Evolutionary conservation across 345 rosid genomes (phyloP), one percentile per base, ranked within the genome.

Genomic region (Clausena lansium): DNA sequence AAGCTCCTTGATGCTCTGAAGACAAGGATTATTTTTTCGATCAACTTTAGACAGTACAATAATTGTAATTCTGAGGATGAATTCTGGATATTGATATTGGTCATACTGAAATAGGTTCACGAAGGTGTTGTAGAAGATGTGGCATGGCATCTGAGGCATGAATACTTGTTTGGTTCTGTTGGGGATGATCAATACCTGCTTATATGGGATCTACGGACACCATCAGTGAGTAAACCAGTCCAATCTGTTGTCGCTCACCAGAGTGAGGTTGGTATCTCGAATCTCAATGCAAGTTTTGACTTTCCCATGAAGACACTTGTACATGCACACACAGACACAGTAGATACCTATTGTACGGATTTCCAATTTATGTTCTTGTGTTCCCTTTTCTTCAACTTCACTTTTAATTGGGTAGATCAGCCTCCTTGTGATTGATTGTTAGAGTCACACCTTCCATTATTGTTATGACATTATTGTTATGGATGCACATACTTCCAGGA

Each of bases 121-220:
- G 99, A 97, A 87, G 98, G 99, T 35, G 98, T 97, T 7, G 99
- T 94, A 17, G 99, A 97, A 87, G 99, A 97, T 85, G 99, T 97
- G 2, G 98, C 99, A 1, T 97, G 99, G 98, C 99, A 97, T 89
- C 81, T 89, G 79, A 89, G 98, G 79, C 99, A 97, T 77, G 99
- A 93, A 77, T 86, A 97, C 85, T 82, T 97, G 72, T 94, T 97
- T 91, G 99, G 99, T 78, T 97, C 98, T 7, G 98, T 92, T 78
- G 99, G 99, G 39, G 99, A 97, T 85, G 98, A 97, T 82, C 98
- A 93, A 41, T 94, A 89, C 85, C 86, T 97, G 76, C 92, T 85
- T 79, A 80, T 97, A 81, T 94, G 99, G 99, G 98, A 97, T 88
- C 81, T 93, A 35, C 91, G 99, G 71, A 83, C 93, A 71, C 89